These are phyloP conservation scores for Beauveria asiatica DNA, from an alignment of 2,329 filamentous ascomycete genomes.

Conservation along the genomic window DNA sequence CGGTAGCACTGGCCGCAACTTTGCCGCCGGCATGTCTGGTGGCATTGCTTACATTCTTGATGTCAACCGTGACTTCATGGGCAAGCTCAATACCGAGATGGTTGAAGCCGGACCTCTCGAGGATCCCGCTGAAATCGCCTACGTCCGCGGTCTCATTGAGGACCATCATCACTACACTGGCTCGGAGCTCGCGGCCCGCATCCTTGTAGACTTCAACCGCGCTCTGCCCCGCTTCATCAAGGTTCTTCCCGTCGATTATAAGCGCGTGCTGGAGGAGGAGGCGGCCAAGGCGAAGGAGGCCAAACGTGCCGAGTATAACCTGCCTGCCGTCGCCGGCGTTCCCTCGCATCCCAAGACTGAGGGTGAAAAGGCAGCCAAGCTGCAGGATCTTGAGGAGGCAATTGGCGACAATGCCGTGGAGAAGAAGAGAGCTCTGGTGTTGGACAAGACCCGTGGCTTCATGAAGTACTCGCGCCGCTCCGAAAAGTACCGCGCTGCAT, in stretches of 20 bases:
- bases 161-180: conserved; percentile 98
- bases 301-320: conserved; percentile 74
- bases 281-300: conserved; percentile 76
- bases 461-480: conserved; percentile 92
- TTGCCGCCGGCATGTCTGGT: conserved; percentile 96
- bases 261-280: conserved; percentile 81
- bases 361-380: conserved; percentile 62
- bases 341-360: conserved; percentile 48
- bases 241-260: conserved; percentile 91
- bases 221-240: conserved; percentile 88
- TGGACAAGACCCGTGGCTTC: conserved; percentile 97
- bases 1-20: conserved; percentile 88
- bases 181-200: conserved; percentile 85
- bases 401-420: conserved; percentile 75
- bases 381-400: conserved; percentile 84
- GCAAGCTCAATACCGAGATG: conserved; percentile 96
- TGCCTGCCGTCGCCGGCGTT: conserved; percentile 66
- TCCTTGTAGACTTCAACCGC: conserved; percentile 90
- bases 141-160: conserved; percentile 82
- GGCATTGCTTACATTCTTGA: conserved; percentile 95
- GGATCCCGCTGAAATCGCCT: conserved; percentile 82
- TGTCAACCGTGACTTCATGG: conserved; percentile 78
- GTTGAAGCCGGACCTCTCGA: conserved; percentile 80
- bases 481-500: conserved; percentile 84
- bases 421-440: conserved; percentile 81